Conservation (phyloP, 495 filamentous ascomycete species). For the Aspergillus ostianus region DNA sequence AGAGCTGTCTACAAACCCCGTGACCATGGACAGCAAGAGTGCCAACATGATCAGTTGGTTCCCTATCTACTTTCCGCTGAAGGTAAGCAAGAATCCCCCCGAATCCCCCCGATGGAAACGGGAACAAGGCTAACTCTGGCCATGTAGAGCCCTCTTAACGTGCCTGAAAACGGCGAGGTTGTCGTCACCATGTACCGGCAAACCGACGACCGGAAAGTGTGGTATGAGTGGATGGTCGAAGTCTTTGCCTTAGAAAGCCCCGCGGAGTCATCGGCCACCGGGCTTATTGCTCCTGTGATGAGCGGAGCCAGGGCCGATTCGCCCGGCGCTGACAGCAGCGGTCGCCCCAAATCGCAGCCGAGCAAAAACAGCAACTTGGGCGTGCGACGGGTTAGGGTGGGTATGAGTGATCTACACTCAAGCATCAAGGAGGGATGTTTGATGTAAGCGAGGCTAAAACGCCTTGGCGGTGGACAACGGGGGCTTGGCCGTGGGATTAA, state of each 20-base stretch:
- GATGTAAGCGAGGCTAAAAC: conserved; percentile 56
- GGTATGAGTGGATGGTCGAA: conserved; percentile 98
- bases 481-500: background rate
- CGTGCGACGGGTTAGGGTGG: conserved; percentile 68
- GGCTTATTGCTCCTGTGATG: conserved; percentile 29
- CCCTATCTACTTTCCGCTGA: conserved; percentile 94
- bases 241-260: conserved; percentile 58
- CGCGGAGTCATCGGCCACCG: conserved; percentile 16
- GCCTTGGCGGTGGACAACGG: background rate
- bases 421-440: conserved; percentile 88
- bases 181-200: conserved; percentile 92
- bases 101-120: background rate
- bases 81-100: conserved; percentile 64
- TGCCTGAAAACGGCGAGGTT: conserved; percentile 79
- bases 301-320: conserved; percentile 34
- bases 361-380: conserved; percentile 41
- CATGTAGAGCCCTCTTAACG: conserved; percentile 75
- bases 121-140: conserved; percentile 12
- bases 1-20: conserved; percentile 89
- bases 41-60: conserved; percentile 99
- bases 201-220: conserved; percentile 92
- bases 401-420: conserved; percentile 79
- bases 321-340: conserved; percentile 26
- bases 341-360: conserved; percentile 6
- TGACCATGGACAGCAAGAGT: conserved; percentile 89